Percentiles rank a stretch among this genome's conserved stretches.
These are phyloP conservation scores for Russula virescens DNA, from an alignment of 768 basidiomycete species.

Conservation along the genomic window DNA sequence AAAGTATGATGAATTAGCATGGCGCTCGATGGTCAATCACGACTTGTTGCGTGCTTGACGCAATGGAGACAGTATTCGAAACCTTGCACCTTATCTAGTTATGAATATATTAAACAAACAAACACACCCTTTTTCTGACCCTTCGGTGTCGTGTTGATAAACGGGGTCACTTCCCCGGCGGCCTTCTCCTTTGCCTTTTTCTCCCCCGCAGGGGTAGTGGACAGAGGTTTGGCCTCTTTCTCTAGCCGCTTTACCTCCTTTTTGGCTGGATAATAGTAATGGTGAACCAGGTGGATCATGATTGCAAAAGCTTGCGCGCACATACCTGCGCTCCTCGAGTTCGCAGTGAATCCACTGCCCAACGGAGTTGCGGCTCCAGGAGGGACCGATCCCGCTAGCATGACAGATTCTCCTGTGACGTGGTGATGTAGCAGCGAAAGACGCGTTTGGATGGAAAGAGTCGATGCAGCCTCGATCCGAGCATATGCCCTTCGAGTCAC, in stretches of 20 bases:
- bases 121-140: constrained; percentile 89
- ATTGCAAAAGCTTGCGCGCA: background rate
- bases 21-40: background rate
- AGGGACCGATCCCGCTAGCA: constrained; percentile 9
- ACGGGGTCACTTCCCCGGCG: constrained; percentile 60
- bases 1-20: background rate
- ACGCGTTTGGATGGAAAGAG: constrained; percentile 15
- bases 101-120: background rate
- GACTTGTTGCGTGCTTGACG: no score
- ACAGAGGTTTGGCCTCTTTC: constrained; percentile 48
- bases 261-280: constrained; percentile 47
- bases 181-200: constrained; percentile 79
- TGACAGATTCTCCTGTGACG: constrained; percentile 22
- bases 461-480: constrained; percentile 27
- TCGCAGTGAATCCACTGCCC: constrained; percentile 19
- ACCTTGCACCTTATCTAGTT: no score
- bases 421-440: constrained; percentile 14
- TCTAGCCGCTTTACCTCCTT: constrained; percentile 79
- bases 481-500: constrained; percentile 1
- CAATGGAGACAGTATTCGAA: no score
- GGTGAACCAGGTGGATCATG: background rate
- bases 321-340: constrained; percentile 40
- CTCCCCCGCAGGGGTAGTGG: constrained; percentile 39
- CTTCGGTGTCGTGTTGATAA: constrained; percentile 82
- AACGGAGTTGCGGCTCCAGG: constrained; percentile 13